Evolutionary conservation across 1,284 basidiomycete species (phyloP).

Genomic region (Cryptococcus sp.): DNA sequence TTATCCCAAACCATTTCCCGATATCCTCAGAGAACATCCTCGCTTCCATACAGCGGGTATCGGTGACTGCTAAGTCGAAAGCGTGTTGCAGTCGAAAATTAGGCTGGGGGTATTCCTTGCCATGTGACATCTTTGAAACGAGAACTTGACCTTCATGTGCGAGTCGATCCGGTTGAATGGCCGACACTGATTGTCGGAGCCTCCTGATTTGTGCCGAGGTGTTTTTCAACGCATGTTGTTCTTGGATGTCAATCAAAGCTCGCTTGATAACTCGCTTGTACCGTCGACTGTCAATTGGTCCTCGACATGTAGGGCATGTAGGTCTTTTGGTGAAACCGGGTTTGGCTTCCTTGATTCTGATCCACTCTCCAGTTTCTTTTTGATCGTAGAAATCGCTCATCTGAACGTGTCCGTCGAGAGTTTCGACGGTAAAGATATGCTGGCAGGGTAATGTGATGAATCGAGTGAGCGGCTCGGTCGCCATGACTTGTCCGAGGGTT

Average conservation of each 20-base stretch:
- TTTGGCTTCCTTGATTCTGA: neutral
- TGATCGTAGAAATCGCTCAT: neutral
- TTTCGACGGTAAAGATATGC: conserved; percentile 63
- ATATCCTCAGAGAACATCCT: conserved; percentile 3
- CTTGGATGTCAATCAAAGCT: conserved; percentile 56
- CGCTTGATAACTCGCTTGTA: neutral
- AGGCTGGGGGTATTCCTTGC: neutral
- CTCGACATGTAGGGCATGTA: neutral
- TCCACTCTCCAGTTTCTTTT: neutral
- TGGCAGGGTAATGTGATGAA: conserved; percentile 62
- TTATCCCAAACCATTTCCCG: conserved; percentile 2
- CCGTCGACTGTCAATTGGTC: neutral
- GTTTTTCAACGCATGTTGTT: conserved; percentile 56
- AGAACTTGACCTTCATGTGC: neutral
- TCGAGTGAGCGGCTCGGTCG: conserved; percentile 19
- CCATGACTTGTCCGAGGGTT: conserved; percentile 49
- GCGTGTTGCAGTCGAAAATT: neutral
- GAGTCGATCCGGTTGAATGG: conserved; percentile 1
- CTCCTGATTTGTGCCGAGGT: conserved; percentile 1
- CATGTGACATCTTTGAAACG: neutral
- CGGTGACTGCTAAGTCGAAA: neutral
- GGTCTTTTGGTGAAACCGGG: neutral
- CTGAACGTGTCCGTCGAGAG: neutral
- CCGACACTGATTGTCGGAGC: neutral
- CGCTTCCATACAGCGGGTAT: neutral